These are phyloP conservation scores for Ichthyophthirius multifiliis DNA, from an alignment of 169 alveolate genomes.

Conservation along the genomic window DNA sequence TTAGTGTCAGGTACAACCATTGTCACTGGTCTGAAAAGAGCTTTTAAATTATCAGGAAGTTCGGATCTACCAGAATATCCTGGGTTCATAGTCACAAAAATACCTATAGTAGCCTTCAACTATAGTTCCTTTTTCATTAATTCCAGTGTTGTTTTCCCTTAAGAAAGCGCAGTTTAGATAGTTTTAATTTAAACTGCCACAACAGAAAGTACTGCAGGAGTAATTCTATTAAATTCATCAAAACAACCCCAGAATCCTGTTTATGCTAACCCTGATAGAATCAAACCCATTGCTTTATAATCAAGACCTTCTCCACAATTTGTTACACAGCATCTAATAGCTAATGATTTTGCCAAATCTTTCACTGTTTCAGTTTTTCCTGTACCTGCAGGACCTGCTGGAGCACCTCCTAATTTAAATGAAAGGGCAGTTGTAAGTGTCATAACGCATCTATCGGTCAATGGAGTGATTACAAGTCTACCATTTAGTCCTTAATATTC, in stretches of 20 bases:
- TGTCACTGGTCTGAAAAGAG: conserved; percentile 84
- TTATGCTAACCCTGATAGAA: conserved; percentile 77
- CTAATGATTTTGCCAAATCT: conserved; percentile 85
- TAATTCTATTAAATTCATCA: conserved; percentile 88
- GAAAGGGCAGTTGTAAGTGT: conserved; percentile 84
- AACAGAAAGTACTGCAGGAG: conserved; percentile 85
- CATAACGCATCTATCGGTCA: conserved; percentile 87
- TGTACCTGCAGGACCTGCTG: conserved; percentile 91
- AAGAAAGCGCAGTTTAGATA: conserved; percentile 56
- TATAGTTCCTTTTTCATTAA: conserved; percentile 61
- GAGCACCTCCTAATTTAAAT: conserved; percentile 81
- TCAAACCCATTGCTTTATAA: conserved; percentile 81
- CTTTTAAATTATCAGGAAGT: conserved; percentile 83
- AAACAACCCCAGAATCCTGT: conserved; percentile 90
- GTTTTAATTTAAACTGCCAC: conserved; percentile 77
- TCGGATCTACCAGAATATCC: conserved; percentile 78
- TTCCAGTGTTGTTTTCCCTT: conserved; percentile 52
- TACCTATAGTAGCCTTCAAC: conserved; percentile 68
- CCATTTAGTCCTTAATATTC: conserved; percentile 85
- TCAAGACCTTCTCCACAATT: conserved; percentile 86
- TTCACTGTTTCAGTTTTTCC: conserved; percentile 89
- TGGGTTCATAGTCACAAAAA: conserved; percentile 83
- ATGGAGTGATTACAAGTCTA: conserved; percentile 83
- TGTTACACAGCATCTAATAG: conserved; percentile 81
- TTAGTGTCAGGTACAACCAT: conserved; percentile 85